Evolutionary conservation across 306 rosid genomes (phyloP), one percentile per base, ranked within the genome.

Genomic region (Lagenaria siceraria): DNA sequence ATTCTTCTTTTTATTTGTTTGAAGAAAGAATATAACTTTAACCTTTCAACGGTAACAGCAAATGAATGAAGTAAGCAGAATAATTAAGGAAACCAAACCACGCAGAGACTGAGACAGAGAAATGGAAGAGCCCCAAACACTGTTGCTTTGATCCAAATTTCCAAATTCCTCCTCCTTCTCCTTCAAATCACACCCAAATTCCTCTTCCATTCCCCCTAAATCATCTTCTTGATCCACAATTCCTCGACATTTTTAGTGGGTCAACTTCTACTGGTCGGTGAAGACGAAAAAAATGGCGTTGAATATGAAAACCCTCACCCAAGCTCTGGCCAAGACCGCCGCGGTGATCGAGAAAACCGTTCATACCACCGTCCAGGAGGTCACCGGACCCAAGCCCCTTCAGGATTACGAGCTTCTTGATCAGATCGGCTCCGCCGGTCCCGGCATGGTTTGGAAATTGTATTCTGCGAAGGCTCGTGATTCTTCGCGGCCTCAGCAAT

Each of bases 381-480:
- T 95, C 10, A 89, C 99, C n/a, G 99, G 99, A 12, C 99, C 99
- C 24, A 95, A 74, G 80, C 83, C 99, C 10, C 96, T 95, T 14
- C 97, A 90, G 78, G 99, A 95, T 82, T 92, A 95, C 83, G 98
- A 95, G 10, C 93, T 95, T 21, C 85, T 95, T 75, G 83, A 90
- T 18, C 99, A 92, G 97, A 92, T 95, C 97, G 99, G 96, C 33
- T 92, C 99, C 0, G 99, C 98, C 0, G 98, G 99, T 0, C 99
- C 97, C 0, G 96, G 86, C 5, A 78, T 95, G 49, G 98, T 83
- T 0, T 95, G 99, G 99, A 87, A 85, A 80, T 84, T 95, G 0
- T 95, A 89, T 72, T 87, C 97, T 4, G 99, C 87, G 25, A 85
- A 84, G 79, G 87, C 96, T 22, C 93, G 96, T n/a, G 99, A 92